phyloP scores from a whole-genome alignment of 352 stramenopile species.

The Blastocystis sp. region DNA sequence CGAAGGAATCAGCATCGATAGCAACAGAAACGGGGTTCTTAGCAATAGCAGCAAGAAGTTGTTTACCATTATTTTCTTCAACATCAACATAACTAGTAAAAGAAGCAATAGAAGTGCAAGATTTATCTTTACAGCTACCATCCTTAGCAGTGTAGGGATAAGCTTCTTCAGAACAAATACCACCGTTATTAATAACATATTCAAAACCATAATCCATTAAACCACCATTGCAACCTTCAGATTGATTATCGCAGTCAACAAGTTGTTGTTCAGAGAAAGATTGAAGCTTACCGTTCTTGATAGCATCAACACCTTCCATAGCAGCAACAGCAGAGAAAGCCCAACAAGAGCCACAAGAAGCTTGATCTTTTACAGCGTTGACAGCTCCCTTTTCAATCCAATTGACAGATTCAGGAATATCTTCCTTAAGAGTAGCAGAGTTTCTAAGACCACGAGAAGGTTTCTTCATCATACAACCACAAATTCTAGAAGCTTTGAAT shows the following conservation, averaged over 20 bases:
- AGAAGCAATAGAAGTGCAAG: constrained; percentile 48
- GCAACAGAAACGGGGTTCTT: constrained; percentile 73
- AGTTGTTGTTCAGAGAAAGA: constrained; percentile 88
- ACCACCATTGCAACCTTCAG: constrained; percentile 83
- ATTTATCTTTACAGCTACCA: constrained; percentile 47
- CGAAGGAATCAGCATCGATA: constrained; percentile 71
- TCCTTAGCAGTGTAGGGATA: constrained; percentile 72
- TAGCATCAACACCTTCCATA: constrained; percentile 81
- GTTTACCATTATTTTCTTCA: constrained; percentile 53
- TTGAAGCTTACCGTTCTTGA: constrained; percentile 66
- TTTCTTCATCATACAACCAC: background rate
- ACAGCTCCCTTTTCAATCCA: constrained; percentile 76
- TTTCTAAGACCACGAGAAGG: too few species aligned
- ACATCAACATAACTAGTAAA: constrained; percentile 70
- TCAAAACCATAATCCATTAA: constrained; percentile 89
- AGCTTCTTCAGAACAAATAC: constrained; percentile 73
- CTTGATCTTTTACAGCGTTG: constrained; percentile 90
- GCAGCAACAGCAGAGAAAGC: constrained; percentile 87
- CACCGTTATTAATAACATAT: constrained; percentile 67
- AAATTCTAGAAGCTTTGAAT: background rate
- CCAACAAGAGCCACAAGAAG: constrained; percentile 89
- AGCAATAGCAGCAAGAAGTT: constrained; percentile 63
- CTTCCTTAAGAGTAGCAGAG: background rate
- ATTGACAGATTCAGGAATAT: constrained; percentile 55
- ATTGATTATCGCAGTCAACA: constrained; percentile 79